Percentiles rank a stretch among this genome's conserved stretches.
phyloP scores from a whole-genome alignment of 1,139 yeast species.

The Meyerozyma carpophila region DNA sequence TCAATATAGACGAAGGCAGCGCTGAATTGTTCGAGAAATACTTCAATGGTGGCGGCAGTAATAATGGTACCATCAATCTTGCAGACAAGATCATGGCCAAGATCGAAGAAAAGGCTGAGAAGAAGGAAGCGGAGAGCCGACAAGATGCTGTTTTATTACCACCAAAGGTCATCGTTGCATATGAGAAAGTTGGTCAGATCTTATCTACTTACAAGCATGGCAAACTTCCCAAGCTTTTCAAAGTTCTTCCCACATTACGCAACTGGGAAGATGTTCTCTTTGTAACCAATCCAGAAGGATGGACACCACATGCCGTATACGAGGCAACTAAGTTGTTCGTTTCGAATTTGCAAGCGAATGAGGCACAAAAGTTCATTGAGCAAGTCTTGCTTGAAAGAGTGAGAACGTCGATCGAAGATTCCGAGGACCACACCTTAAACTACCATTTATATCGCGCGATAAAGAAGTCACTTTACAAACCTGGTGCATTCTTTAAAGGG shows the following conservation, averaged over 20 bases:
- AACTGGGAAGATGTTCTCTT: constrained; percentile 95
- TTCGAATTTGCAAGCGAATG: constrained; percentile 79
- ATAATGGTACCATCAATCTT: constrained; percentile 54
- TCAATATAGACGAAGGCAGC: constrained; percentile 48
- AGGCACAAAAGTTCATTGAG: constrained; percentile 81
- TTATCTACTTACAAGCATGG: constrained; percentile 93
- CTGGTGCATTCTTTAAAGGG: constrained; percentile 97
- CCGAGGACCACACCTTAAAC: constrained; percentile 65
- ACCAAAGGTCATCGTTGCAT: constrained; percentile 92
- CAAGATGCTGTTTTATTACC: constrained; percentile 70
- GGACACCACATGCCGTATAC: constrained; percentile 97
- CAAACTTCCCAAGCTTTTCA: constrained; percentile 88
- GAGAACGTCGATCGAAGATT: constrained; percentile 74
- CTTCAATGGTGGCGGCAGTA: constrained; percentile 27
- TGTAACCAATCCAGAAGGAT: constrained; percentile 84
- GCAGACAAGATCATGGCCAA: constrained; percentile 93
- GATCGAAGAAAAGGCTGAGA: constrained; percentile 65
- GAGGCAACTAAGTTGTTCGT: constrained; percentile 95
- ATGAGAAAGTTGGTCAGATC: constrained; percentile 84
- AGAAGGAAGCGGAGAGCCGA: constrained; percentile 19
- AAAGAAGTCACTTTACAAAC: constrained; percentile 90
- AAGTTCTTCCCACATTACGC: constrained; percentile 83
- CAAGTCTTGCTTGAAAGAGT: constrained; percentile 77
- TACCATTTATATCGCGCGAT: constrained; percentile 90
- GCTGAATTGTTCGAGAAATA: constrained; percentile 60